Evolutionary conservation across 768 basidiomycete genomes (phyloP).

Genomic region (Termitomyces sp.): DNA sequence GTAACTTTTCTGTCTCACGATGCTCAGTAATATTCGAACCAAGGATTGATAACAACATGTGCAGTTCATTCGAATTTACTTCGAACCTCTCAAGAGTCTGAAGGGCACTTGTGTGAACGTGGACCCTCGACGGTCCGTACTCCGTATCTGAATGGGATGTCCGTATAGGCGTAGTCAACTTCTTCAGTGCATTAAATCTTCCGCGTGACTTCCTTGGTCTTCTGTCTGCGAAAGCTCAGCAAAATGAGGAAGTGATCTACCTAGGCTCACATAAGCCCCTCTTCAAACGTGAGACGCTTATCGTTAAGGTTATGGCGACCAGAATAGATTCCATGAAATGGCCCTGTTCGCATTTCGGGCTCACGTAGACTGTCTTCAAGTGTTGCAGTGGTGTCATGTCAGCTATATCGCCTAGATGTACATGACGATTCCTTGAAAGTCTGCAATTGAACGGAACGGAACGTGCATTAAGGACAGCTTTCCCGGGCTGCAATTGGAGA

Average conservation of each 20-base stretch:
- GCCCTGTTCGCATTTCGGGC: too few relatives aligned
- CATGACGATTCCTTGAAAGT: too few relatives aligned
- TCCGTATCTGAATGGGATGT: constrained; percentile 1
- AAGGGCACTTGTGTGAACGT: neutral
- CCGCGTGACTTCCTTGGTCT: neutral
- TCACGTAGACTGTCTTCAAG: too few relatives aligned
- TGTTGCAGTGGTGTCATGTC: too few relatives aligned
- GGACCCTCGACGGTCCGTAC: constrained; percentile 1
- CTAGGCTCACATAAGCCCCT: too few relatives aligned
- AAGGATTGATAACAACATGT: neutral
- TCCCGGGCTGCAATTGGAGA: too few relatives aligned
- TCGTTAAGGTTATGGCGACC: too few relatives aligned
- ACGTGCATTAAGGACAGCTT: too few relatives aligned
- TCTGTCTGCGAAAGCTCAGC: neutral
- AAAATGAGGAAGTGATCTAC: neutral
- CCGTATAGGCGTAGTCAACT: neutral
- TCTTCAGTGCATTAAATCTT: neutral
- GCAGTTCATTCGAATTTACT: neutral
- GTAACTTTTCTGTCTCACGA: neutral
- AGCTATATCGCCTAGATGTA: too few relatives aligned
- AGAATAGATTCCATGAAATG: too few relatives aligned
- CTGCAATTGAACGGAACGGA: too few relatives aligned
- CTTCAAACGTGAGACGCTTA: too few relatives aligned
- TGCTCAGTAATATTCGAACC: neutral
- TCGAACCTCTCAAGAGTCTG: neutral